phyloP scores from a whole-genome alignment of 208 protist genomes.

The Herpetomonas samuelpessoai region DNA sequence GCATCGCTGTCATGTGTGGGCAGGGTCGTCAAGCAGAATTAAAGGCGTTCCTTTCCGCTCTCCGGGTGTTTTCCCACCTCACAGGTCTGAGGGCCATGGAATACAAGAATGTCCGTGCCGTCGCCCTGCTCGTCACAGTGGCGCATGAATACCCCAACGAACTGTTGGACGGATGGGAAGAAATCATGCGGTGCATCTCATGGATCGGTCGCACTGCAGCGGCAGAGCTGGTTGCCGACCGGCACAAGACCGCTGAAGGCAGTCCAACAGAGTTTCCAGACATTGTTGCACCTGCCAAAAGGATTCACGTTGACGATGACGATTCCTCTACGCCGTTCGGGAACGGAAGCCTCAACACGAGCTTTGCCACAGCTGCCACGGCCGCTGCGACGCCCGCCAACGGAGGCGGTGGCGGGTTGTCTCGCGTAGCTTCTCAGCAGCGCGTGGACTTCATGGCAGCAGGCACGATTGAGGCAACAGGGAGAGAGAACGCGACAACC shows the following conservation, averaged over 20 bases:
- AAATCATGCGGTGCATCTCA: conserved; percentile 72
- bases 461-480: conserved; percentile 6
- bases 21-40: conserved; percentile 57
- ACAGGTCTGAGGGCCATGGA: conserved; percentile 49
- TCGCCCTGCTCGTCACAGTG: conserved; percentile 65
- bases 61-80: conserved; percentile 68
- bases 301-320: neutral
- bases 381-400: neutral
- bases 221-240: neutral
- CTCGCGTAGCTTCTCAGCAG: neutral
- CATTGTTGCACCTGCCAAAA: neutral
- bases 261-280: neutral
- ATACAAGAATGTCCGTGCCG: conserved; percentile 82
- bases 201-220: conserved; percentile 29
- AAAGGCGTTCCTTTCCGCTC: conserved; percentile 59
- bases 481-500: conserved; percentile 31
- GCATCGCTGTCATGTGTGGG: conserved; percentile 42
- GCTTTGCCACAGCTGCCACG: neutral
- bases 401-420: neutral
- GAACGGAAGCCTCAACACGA: neutral
- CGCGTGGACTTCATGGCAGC: neutral
- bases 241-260: neutral
- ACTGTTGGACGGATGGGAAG: conserved; percentile 48
- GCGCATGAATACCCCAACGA: conserved; percentile 69
- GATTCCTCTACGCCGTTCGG: too few species aligned